Evolutionary conservation across 441 rosid genomes (phyloP), one percentile per base, ranked within the genome.

Genomic region (Pelargonium hybrid): DNA sequence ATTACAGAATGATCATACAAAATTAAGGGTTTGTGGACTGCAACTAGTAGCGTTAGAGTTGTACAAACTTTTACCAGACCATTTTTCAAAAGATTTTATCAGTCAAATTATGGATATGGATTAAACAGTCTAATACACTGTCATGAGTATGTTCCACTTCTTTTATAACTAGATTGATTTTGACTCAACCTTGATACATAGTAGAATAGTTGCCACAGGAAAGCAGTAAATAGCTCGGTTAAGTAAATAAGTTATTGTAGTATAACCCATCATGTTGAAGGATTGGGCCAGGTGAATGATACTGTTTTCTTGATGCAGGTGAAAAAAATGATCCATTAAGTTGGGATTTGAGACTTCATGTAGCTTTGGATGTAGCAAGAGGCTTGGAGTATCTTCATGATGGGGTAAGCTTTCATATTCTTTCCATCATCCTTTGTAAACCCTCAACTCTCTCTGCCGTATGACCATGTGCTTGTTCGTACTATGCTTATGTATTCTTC

Each of bases 381-480:
- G 98, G 97, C 57, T 82, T 92, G 79, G 98, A 94, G 82, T 94
- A 94, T 87, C 98, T 94, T 80, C 98, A 94, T 70, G 97, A 94
- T 69, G 98, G 98, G 87, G 98, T 94, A 86, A 78, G 77, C 68
- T 72, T 57, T 68, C 57, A 17, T 65, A 50, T 72, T 65, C 37
- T 73, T 48, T 69, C 20, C 25, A 31, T 31, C 37, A 0, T 31
- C 37, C 37, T 31, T 31, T 31, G 37, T 4, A 31, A 31, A 4
- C 21, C 25, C 3, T 23, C 25, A 17, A 52, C 18, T 43, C 63
- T 21, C 18, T 72, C 25, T 69, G 48, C 23, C 50, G 34, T 8
- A 64, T 23, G 11, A 65, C 50, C 48, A 69, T 66, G 48, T 66
- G 1, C 37, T 65, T 79, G 5, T 34, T 39, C 23, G 25, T 31